Evolutionary conservation across 2,329 filamentous ascomycete species (phyloP).

Genomic region (Gaeumannomyces sp.): DNA sequence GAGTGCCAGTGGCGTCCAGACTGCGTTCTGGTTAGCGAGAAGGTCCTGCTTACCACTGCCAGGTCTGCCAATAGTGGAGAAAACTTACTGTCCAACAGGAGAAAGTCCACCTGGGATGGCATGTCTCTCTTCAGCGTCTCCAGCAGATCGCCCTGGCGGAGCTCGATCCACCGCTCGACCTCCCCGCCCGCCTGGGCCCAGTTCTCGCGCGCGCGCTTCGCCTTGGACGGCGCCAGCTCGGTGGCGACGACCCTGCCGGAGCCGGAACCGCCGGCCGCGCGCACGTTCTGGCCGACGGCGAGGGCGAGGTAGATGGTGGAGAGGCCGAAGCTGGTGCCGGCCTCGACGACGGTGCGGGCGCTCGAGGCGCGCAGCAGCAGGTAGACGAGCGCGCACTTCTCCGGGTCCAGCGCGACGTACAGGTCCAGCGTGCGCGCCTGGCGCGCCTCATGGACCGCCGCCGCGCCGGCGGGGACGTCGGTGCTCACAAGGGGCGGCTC

Average conservation of each 20-base stretch:
- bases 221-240: conserved; percentile 52
- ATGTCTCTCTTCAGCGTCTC: conserved; percentile 48
- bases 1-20: conserved; percentile 23
- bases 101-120: conserved; percentile 44
- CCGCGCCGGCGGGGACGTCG: background rate
- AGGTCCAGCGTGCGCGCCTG: conserved; percentile 39
- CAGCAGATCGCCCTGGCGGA: conserved; percentile 50
- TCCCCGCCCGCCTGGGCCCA: conserved; percentile 34
- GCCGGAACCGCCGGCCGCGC: conserved; percentile 17
- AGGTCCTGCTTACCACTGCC: background rate
- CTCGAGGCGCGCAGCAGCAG: conserved; percentile 41
- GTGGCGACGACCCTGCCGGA: conserved; percentile 49
- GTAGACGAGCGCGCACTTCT: conserved; percentile 53
- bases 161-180: conserved; percentile 44
- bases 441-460: conserved; percentile 1
- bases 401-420: conserved; percentile 52
- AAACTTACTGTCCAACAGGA: conserved; percentile 55
- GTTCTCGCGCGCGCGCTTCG: conserved; percentile 41
- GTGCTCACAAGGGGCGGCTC: conserved; percentile 12
- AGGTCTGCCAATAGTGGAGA: background rate
- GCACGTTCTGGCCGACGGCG: conserved; percentile 43
- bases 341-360: conserved; percentile 49
- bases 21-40: conserved; percentile 11
- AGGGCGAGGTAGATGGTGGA: conserved; percentile 57
- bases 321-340: conserved; percentile 55